Evolutionary conservation across 768 basidiomycete species (phyloP).

Genomic region (Amanita pallidorosea): DNA sequence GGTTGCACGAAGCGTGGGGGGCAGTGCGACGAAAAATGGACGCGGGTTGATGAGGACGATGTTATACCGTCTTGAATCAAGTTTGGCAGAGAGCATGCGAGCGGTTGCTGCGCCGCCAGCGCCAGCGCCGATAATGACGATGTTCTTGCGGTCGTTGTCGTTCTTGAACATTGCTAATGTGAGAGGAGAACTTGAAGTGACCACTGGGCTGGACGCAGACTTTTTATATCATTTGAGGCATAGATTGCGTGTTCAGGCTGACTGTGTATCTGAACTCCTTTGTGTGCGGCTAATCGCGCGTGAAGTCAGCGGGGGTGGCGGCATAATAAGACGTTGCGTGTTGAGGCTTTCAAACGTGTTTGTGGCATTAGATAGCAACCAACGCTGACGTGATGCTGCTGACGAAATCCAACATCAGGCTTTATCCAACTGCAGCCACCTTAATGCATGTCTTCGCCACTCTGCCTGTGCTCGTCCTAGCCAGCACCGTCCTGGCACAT

Average conservation of each 20-base stretch:
- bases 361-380: too few relatives aligned
- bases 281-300: too few relatives aligned
- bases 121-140: constrained; percentile 48
- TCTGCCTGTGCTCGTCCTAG: constrained; percentile 28
- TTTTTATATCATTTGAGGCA: not conserved
- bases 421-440: not conserved
- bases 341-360: too few relatives aligned
- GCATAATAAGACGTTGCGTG: too few relatives aligned
- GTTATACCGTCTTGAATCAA: constrained; percentile 32
- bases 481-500: constrained; percentile 31
- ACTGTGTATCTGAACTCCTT: too few relatives aligned
- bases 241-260: too few relatives aligned
- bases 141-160: constrained; percentile 14
- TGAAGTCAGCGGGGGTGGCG: too few relatives aligned
- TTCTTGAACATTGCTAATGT: constrained; percentile 3
- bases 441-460: constrained; percentile 38
- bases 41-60: constrained; percentile 41
- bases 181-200: too few relatives aligned
- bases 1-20: constrained; percentile 37
- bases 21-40: constrained; percentile 34
- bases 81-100: constrained; percentile 31
- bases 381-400: not conserved
- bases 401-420: not conserved
- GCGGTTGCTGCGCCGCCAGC: constrained; percentile 30
- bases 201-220: too few relatives aligned